Conservation (phyloP, 2,329 filamentous ascomycete genomes). For the Cordyceps fumosorosea region DNA sequence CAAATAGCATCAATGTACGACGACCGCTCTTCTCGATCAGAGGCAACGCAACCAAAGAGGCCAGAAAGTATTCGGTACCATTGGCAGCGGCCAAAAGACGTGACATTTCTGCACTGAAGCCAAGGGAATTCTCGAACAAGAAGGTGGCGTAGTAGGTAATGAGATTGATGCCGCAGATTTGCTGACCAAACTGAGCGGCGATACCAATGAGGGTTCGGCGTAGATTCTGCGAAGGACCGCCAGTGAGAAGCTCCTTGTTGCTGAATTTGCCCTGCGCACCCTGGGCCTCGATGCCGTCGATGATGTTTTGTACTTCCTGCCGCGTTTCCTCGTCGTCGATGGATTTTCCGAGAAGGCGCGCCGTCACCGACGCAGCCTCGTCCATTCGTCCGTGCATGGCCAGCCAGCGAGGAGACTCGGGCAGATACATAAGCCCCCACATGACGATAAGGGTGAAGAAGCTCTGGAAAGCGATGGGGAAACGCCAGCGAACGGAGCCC, state of each 20-base stretch:
- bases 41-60: constrained; percentile 31
- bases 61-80: constrained; percentile 36
- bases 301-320: constrained; percentile 38
- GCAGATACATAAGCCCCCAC: constrained; percentile 46
- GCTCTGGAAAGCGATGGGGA: constrained; percentile 26
- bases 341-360: constrained; percentile 20
- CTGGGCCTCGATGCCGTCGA: constrained; percentile 22
- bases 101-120: constrained; percentile 38
- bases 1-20: constrained; percentile 56
- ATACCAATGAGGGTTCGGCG: constrained; percentile 41
- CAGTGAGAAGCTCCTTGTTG: constrained; percentile 33
- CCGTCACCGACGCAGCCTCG: constrained; percentile 21
- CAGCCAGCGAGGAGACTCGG: constrained; percentile 39
- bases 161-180: constrained; percentile 42
- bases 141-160: constrained; percentile 38
- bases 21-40: constrained; percentile 49
- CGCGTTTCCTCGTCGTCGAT: constrained; percentile 21
- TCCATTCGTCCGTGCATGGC: constrained; percentile 31
- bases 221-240: constrained; percentile 32
- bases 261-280: constrained; percentile 24
- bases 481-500: constrained; percentile 26
- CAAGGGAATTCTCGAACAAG: constrained; percentile 35
- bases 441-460: constrained; percentile 39
- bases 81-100: constrained; percentile 49
- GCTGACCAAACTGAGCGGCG: constrained; percentile 41